Percentiles rank a stretch among this genome's conserved stretches.
Conservation (phyloP, 768 basidiomycete genomes). For the Mycena belliarum region DNA sequence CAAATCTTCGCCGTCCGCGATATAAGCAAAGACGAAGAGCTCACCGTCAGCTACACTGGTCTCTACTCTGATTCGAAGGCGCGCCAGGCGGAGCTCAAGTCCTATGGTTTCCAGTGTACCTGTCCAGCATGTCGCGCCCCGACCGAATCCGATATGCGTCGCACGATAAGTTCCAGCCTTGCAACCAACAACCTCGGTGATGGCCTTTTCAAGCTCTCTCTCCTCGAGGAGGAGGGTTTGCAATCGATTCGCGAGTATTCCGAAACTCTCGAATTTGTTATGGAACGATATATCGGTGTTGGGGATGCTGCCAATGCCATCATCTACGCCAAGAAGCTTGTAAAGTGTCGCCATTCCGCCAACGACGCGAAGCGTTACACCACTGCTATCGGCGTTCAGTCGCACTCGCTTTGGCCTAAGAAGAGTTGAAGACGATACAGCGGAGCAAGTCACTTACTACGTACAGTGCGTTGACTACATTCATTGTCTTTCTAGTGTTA, state of each 20-base stretch:
- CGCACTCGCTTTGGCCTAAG: not conserved
- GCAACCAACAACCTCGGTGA: not conserved
- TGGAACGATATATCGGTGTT: slow-evolving; percentile 1
- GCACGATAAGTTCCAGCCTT: not conserved
- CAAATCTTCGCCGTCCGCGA: slow-evolving; percentile 29
- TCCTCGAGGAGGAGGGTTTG: slow-evolving; percentile 2
- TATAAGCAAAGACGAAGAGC: slow-evolving; percentile 35
- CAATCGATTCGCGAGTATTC: not conserved
- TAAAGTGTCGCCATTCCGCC: not conserved
- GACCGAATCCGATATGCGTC: slow-evolving; percentile 1
- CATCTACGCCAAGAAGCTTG: slow-evolving; percentile 11
- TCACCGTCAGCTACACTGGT: slow-evolving; percentile 29
- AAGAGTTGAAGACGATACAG: too few species aligned
- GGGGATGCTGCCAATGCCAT: slow-evolving; percentile 9
- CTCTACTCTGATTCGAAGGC: slow-evolving; percentile 11
- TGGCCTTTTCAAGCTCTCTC: slow-evolving; percentile 1
- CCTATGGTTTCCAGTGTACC: slow-evolving; percentile 35
- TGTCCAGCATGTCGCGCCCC: slow-evolving; percentile 33
- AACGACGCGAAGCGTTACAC: not conserved
- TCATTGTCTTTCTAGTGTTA: too few species aligned
- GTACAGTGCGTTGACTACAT: too few species aligned
- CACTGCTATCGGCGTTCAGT: not conserved
- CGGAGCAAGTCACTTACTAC: too few species aligned
- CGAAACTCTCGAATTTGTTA: not conserved
- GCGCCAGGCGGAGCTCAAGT: slow-evolving; percentile 28